Percentiles rank a stretch among this genome's conserved stretches.
phyloP scores from a whole-genome alignment of 257 asterid species.

The Petrea volubilis region DNA sequence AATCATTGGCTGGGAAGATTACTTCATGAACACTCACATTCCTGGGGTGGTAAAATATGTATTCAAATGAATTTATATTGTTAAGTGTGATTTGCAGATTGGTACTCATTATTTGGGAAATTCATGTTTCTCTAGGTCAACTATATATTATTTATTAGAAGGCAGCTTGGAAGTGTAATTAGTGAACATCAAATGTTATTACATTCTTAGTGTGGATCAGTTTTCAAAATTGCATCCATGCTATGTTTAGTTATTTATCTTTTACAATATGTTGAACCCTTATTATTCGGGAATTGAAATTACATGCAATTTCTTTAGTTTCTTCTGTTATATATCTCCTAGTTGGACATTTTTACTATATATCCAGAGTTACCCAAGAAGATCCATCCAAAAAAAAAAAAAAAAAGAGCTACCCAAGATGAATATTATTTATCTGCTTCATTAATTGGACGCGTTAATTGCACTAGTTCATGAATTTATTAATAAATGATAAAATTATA shows the following conservation, averaged over 20 bases:
- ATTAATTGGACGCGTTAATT: too few relatives aligned
- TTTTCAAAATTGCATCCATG: not conserved
- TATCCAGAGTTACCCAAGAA: too few relatives aligned
- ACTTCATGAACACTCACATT: constrained; percentile 60
- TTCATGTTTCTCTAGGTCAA: not conserved
- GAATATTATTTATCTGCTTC: too few relatives aligned
- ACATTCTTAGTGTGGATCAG: not conserved
- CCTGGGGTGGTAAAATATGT: constrained; percentile 83
- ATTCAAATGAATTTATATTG: constrained; percentile 39
- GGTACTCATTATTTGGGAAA: not conserved
- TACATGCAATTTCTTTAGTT: not conserved
- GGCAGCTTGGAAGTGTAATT: not conserved
- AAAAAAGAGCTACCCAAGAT: too few relatives aligned
- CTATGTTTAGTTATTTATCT: not conserved
- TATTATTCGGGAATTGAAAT: not conserved
- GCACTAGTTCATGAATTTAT: too few relatives aligned
- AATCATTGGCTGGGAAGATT: constrained; percentile 73
- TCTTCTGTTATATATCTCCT: not conserved
- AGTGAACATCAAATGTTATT: not conserved
- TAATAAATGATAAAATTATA: too few relatives aligned
- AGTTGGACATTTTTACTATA: not conserved
- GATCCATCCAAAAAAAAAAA: too few relatives aligned
- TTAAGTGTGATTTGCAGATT: constrained; percentile 14
- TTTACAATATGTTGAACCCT: not conserved
- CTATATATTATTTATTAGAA: not conserved